Evolutionary conservation across 192 early-diverging fungal species (phyloP).

Genomic region (Coemansia sp.): DNA sequence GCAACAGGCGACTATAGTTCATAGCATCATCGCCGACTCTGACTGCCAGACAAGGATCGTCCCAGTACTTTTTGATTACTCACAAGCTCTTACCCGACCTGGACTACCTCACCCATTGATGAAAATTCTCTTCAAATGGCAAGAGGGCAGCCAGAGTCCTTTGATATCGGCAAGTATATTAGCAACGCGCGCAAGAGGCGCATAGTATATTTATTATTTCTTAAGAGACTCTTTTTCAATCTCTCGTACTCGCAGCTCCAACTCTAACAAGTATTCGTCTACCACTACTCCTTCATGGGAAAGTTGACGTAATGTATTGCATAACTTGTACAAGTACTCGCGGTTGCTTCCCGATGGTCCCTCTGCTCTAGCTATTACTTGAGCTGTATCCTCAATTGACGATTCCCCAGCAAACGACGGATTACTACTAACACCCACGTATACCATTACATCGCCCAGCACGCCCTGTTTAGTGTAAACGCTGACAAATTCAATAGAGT

Average conservation of each 20-base stretch:
- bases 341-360: slow-evolving; percentile 72
- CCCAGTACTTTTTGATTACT: slow-evolving; percentile 92
- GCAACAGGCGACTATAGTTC: too few relatives aligned
- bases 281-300: slow-evolving; percentile 39
- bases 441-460: slow-evolving; percentile 63
- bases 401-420: slow-evolving; percentile 78
- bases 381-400: slow-evolving; percentile 62
- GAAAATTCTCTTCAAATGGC: too few relatives aligned
- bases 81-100: slow-evolving; percentile 84
- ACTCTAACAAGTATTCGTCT: slow-evolving; percentile 64
- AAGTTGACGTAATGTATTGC: slow-evolving; percentile 60
- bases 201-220: background rate
- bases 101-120: too few relatives aligned
- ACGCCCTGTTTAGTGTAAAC: slow-evolving; percentile 58
- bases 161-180: slow-evolving; percentile 40
- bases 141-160: slow-evolving; percentile 12
- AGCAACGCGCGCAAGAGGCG: slow-evolving; percentile 16
- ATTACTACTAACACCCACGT: slow-evolving; percentile 77
- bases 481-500: slow-evolving; percentile 65
- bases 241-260: slow-evolving; percentile 43
- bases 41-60: slow-evolving; percentile 64
- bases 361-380: slow-evolving; percentile 64
- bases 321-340: slow-evolving; percentile 72
- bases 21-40: slow-evolving; percentile 16
- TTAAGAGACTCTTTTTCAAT: background rate